These are phyloP conservation scores for Boletus pseudo-olivaceus DNA, from an alignment of 768 basidiomycete species.

Conservation along the genomic window DNA sequence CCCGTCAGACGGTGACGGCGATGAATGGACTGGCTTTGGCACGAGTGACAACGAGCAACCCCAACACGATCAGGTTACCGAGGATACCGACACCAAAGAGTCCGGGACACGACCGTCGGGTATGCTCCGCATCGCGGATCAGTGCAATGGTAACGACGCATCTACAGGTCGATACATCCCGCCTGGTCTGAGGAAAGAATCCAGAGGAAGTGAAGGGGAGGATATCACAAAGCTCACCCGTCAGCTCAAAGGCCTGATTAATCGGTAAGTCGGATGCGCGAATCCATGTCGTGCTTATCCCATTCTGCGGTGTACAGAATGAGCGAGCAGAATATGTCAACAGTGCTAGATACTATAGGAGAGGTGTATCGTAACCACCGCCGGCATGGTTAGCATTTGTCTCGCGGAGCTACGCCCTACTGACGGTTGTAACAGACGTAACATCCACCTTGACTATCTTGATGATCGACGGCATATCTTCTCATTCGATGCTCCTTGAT, in stretches of 20 bases:
- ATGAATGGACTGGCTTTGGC: slow-evolving; percentile 40
- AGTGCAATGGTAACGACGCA: neutral
- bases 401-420: neutral
- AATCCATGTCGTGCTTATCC: neutral
- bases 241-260: slow-evolving; percentile 83
- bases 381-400: slow-evolving; percentile 59
- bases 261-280: slow-evolving; percentile 50
- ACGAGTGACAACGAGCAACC: slow-evolving; percentile 1
- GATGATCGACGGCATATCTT: slow-evolving; percentile 74
- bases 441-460: slow-evolving; percentile 74
- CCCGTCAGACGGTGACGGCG: neutral
- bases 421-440: slow-evolving; percentile 54
- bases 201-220: slow-evolving; percentile 37
- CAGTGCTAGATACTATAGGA: slow-evolving; percentile 71
- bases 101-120: slow-evolving; percentile 6
- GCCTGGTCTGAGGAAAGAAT: slow-evolving; percentile 65
- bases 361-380: slow-evolving; percentile 71
- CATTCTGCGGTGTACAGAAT: slow-evolving; percentile 46
- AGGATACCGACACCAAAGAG: neutral
- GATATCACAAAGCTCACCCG: slow-evolving; percentile 57
- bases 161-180: slow-evolving; percentile 65
- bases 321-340: slow-evolving; percentile 85
- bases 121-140: slow-evolving; percentile 7
- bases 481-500: slow-evolving; percentile 78
- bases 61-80: neutral